Evolutionary conservation across 2,329 filamentous ascomycete species (phyloP), one percentile per base, ranked within the genome.

Genomic region (Harringtonia aguacate): DNA sequence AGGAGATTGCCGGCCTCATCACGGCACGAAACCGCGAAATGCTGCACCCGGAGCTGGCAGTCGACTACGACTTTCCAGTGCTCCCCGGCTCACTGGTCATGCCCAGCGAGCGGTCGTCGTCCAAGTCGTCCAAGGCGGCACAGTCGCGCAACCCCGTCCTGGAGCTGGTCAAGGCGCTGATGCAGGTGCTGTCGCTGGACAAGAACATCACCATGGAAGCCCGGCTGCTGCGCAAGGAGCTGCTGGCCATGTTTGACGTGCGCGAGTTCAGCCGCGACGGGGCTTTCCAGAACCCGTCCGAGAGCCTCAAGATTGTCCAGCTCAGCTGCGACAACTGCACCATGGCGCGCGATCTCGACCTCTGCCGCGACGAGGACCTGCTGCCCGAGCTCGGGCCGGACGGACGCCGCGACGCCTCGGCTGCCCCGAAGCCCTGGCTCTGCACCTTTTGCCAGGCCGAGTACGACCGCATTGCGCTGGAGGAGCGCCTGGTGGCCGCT

Each of bases 311-410:
- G 51, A 67, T 98, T 5, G 60, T 73, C 4, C 84, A 90, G 57
- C 66, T 95, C 28, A 85, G 86, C 48, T 98, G 92, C 62, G 81
- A 89, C 52, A 86, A 86, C 58, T 98, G 92, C 68, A 95, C 89
- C 37, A 79, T 92, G 63, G 78, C 85, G 13, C 79, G 87, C 28
- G 89, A 97, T 56, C 71, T 97, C 28, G 92, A 98, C 58, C 73
- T 98, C 22, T 98, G 92, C 61, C 82, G 89, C 7, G 92, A 98
- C 56, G 81, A 87, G 54, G 81, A 87, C 50, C 67, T 97, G 3
- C 69, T 92, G 4, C 80, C 82, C 0, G 68, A 73, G 2, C 43
- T 63, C 46, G 40, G 50, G 18, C 52, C 49, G 10, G 42, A 49
- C 36, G 50, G 44, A 1, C 46, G 18, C 14, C 27, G 17, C n/a